Base-by-base conservation (phyloP, 2,329 filamentous ascomycete genomes). In the Fusarium anguioides region DNA sequence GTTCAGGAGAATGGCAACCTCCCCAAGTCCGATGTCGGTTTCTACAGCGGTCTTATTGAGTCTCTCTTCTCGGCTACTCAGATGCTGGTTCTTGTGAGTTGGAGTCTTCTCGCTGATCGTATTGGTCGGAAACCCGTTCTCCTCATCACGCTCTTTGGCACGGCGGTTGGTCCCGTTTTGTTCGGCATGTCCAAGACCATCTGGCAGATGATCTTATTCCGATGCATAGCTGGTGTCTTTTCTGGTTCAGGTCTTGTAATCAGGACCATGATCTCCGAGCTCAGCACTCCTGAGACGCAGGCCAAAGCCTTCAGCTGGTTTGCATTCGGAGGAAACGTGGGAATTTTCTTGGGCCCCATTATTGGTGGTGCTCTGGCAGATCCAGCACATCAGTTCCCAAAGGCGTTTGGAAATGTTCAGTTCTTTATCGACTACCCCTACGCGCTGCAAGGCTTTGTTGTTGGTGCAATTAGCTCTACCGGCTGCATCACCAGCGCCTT, bases 21-120 rank as follows among this genome's bases (percentile, higher is more conserved):
- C 4, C 76, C 82, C 3, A 80, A 86, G 41, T 79, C 84, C n/a
- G 89, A 93, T 75, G 87, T 93, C 5, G 92, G 92, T 3, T 95
- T 94, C 79, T 95, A 93, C 81, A 87, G 84, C 57, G 92, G 92
- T 4, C 80, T 94, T 14, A 93, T 95, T 74, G 88, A 90, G 80
- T 86, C 87, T 37, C 78, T 93, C 27, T 95, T 94, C 78, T 91
- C 89, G 4, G 79, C 90, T 8, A 91, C 89, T 0, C 91, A 94
- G 77, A 93, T 93, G 84, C 55, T 86, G n/a, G 85, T 94, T 58
- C 92, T 95, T 87, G 85, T 95, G 24, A 79, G 83, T 64, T 95
- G 92, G 90, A 91, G 91, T 47, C 82, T 81, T 11, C 74, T 79
- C 3, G 73, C 80, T 5, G 92, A 96, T 76, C 83, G 85, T 9